Base-by-base conservation (phyloP, 1,284 basidiomycete genomes). In the Ceratobasidium sp. region DNA sequence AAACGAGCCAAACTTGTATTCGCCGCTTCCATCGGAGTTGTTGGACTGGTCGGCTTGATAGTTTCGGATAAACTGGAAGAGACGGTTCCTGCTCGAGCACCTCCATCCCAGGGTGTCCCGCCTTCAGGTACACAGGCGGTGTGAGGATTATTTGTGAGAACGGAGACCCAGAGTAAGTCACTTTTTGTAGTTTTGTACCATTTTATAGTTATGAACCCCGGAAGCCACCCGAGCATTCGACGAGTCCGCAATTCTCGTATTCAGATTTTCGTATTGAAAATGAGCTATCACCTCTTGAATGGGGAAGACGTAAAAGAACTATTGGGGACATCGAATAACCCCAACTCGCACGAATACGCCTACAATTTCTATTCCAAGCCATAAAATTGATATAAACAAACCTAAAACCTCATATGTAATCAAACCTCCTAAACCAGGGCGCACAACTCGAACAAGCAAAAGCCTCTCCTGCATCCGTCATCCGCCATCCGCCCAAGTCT, bases 21-120 rank as follows among this genome's bases (percentile, higher is more conserved):
- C 18, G 71, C 71, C 8, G 46, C 57, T 8, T 74, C 71, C 16
- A 50, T 74, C 10, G 71, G 71, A 10, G 14, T 74, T 3, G 71
- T 74, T 50, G 71, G 71, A 18, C 18, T 74, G 18, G 33, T 74
- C 18, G 71, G 71, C 20, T 54, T 74, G 46, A 33, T 64, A 6
- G 71, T 64, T 7, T 74, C 71, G 16, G 71, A 74, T n/a, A 38
- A 46, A 35, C 59, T 74, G 1, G 71, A 74, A 20, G 71, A 74
- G 33, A 46, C 59, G 8, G 50, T 74, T 16, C 71, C 71, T 38
- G 71, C 59, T 33, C 57, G 62, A 20, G 59, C 71, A 16, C 59
- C 59, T 1, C 71, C 46, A 14, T 64, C 71, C 5, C 27, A 64
- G 33, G 27, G 14, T 41, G 46, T 41, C 14, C 71, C 71, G 3